These are phyloP conservation scores for Mrakiaceae sp. DNA, from an alignment of 1,284 basidiomycete genomes.

Conservation along the genomic window DNA sequence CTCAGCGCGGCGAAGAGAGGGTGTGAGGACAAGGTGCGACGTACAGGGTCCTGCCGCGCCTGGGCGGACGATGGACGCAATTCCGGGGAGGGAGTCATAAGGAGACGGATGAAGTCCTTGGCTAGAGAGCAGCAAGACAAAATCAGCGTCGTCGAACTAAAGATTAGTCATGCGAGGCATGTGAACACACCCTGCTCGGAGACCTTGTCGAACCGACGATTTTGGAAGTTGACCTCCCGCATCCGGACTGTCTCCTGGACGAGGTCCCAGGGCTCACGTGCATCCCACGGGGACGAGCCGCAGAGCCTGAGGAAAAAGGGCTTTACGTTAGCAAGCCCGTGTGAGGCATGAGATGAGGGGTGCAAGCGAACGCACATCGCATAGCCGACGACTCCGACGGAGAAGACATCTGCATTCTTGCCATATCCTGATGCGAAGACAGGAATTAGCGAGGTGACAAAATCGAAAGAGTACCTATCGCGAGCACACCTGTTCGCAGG, in stretches of 20 bases:
- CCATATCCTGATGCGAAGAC: slow-evolving; percentile 4
- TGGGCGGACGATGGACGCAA: slow-evolving; percentile 8
- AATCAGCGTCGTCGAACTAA: background rate
- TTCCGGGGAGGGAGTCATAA: slow-evolving; percentile 12
- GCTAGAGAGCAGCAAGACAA: background rate
- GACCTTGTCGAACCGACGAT: slow-evolving; percentile 10
- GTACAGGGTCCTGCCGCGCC: slow-evolving; percentile 2
- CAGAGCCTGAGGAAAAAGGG: slow-evolving; percentile 4
- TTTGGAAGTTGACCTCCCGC: slow-evolving; percentile 11
- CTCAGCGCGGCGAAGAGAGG: background rate
- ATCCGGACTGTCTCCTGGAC: slow-evolving; percentile 15
- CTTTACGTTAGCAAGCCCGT: background rate
- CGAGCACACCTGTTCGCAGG: slow-evolving; percentile 3
- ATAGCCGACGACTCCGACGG: slow-evolving; percentile 9
- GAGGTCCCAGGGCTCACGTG: slow-evolving; percentile 15
- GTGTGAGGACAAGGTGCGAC: background rate
- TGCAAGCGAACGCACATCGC: background rate
- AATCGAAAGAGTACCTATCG: background rate
- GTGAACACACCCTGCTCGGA: slow-evolving; percentile 8
- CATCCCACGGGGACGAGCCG: slow-evolving; percentile 17
- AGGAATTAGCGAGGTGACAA: background rate
- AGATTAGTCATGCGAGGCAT: background rate
- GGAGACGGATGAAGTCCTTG: slow-evolving; percentile 11
- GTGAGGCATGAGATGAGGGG: background rate
- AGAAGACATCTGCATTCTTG: slow-evolving; percentile 14